phyloP scores from a whole-genome alignment of 768 basidiomycete species.

The Amanita phalloides region DNA sequence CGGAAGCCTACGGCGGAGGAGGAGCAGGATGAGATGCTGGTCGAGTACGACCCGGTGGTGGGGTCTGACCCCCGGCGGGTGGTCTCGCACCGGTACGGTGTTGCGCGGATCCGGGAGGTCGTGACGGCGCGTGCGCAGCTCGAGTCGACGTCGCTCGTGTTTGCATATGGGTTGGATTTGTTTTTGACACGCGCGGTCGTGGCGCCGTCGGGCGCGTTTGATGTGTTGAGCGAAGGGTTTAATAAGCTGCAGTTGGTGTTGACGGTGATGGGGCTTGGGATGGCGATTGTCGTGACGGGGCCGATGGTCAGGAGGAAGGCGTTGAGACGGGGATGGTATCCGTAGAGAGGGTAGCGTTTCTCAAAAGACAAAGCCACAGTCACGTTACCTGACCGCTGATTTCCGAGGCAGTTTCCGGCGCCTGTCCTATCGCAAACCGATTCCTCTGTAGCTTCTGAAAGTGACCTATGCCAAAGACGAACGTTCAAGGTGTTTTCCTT shows the following conservation, averaged over 20 bases:
- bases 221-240: slow-evolving; percentile 84
- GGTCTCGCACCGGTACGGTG: slow-evolving; percentile 48
- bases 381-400: too few relatives aligned
- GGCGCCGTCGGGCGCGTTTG: slow-evolving; percentile 84
- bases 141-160: slow-evolving; percentile 86
- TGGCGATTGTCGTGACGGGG: slow-evolving; percentile 71
- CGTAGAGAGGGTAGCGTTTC: slow-evolving; percentile 15
- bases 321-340: slow-evolving; percentile 67
- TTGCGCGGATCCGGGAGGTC: slow-evolving; percentile 58
- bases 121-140: slow-evolving; percentile 74
- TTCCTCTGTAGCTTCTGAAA: too few relatives aligned
- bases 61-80: slow-evolving; percentile 54
- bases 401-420: too few relatives aligned
- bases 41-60: slow-evolving; percentile 76
- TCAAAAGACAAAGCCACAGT: too few relatives aligned
- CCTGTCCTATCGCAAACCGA: too few relatives aligned
- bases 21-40: slow-evolving; percentile 78
- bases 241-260: slow-evolving; percentile 88
- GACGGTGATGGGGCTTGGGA: slow-evolving; percentile 59
- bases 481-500: too few relatives aligned
- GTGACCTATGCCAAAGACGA: too few relatives aligned
- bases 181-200: slow-evolving; percentile 63
- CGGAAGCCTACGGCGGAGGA: slow-evolving; percentile 61
- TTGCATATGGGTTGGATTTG: slow-evolving; percentile 81
- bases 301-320: slow-evolving; percentile 71